Base-by-base conservation (phyloP, 2,329 filamentous ascomycete genomes). In the Microsporum audouinii region DNA sequence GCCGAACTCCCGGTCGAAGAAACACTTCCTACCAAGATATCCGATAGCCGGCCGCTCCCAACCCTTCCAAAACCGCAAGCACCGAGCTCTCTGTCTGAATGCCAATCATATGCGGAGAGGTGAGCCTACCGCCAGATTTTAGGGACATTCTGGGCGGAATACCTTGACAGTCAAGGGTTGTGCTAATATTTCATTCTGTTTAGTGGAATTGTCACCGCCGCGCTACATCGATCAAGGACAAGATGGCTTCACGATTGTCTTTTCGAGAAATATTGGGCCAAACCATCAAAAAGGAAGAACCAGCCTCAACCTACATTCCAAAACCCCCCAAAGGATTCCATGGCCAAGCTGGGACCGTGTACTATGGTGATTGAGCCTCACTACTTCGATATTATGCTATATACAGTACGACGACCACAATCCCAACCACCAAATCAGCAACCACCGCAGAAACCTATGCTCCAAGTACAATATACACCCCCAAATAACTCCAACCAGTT, bases 331-430 rank as follows among this genome's bases (percentile, higher is more conserved):
- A 73, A 79, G 69, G 74, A 82, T 41, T 78, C 78, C 4, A 82
- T 83, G 77, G 71, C 76, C 7, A 80, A 78, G 66, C 72, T 84
- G 38, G 84, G 84, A 55, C 76, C 78, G 62, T 84, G 82, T 66
- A 79, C 81, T 61, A 77, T 87, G 58, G 79, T 81, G 38, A 80
- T 86, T 57, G 84, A 85, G 63, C 84, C 84, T 57, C 83, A 86
- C 71, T 80, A 82, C 5, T 84, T 86, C 64, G 81, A 84, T 63
- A 81, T 80, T 17, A 77, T 79, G 65, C 73, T 84, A 29, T 84
- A 80, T 67, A 77, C 78, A 12, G 80, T 83, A 56, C 80, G 81
- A 64, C 79, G 81, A 58, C 74, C 75, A 49, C 73, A 73, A 60
- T 68, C 71, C 34, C 73, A 72, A 51, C 71, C 71, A 8, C 69